Percentiles rank a stretch among this genome's conserved stretches.
These are phyloP conservation scores for Aspergillus novoparasiticus DNA, from an alignment of 2,329 filamentous ascomycete genomes.

Conservation along the genomic window DNA sequence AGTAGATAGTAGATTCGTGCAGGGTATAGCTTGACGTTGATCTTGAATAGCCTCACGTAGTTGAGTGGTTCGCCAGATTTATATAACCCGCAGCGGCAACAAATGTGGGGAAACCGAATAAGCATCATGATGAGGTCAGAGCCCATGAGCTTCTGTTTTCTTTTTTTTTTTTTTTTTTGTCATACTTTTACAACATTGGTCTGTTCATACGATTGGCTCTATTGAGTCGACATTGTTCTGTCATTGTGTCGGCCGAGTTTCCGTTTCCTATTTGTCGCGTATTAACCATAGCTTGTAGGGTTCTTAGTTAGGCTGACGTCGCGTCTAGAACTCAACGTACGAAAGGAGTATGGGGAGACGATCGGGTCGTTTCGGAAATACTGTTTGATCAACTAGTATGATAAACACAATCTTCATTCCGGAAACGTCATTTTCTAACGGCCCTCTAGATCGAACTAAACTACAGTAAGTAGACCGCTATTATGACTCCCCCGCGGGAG, in stretches of 20 bases:
- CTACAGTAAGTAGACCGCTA: neutral
- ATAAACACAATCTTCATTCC: neutral
- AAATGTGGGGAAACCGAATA: conserved; percentile 8
- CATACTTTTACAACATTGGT: neutral
- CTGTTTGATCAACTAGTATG: neutral
- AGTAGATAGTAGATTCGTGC: neutral
- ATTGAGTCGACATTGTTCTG: neutral
- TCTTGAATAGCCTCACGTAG: neutral
- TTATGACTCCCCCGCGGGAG: neutral
- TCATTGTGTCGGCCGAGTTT: neutral
- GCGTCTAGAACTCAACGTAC: too few species aligned
- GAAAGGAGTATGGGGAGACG: neutral
- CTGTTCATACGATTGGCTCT: neutral
- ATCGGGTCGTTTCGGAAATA: neutral
- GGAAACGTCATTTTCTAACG: neutral
- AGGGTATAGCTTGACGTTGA: neutral
- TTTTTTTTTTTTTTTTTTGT: neutral
- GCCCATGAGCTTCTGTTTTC: neutral
- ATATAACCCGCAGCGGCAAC: neutral
- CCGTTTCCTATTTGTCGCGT: neutral
- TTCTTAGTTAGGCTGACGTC: too few species aligned
- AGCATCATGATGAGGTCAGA: conserved; percentile 31
- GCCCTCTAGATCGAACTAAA: neutral
- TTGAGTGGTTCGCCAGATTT: neutral
- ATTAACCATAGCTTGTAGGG: neutral